Conservation (phyloP, 1,284 basidiomycete genomes). For the Cutaneotrichosporon sp. region DNA sequence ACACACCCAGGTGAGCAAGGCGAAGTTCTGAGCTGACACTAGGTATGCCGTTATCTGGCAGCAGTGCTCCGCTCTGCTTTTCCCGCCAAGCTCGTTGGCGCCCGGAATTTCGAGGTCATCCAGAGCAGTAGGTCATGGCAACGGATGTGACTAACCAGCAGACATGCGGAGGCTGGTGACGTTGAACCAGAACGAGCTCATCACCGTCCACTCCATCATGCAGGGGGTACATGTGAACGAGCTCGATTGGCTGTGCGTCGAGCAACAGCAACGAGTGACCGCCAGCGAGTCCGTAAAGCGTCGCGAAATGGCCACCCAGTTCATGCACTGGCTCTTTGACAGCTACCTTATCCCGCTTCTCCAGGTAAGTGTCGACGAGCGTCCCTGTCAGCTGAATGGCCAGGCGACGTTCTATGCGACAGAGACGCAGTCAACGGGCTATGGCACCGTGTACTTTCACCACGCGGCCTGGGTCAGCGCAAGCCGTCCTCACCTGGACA, state of each 20-base stretch:
- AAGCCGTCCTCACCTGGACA: constrained; percentile 75
- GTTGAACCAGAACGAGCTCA: constrained; percentile 74
- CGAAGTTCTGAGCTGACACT: constrained; percentile 1
- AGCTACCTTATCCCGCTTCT: constrained; percentile 78
- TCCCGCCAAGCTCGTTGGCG: constrained; percentile 75
- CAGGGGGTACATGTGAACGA: constrained; percentile 75
- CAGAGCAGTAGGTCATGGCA: constrained; percentile 60
- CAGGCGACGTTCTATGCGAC: too few species aligned
- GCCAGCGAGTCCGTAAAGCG: constrained; percentile 72
- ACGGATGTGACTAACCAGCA: constrained; percentile 43
- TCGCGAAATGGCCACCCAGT: constrained; percentile 75
- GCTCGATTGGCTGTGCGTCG: constrained; percentile 72
- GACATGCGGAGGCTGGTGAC: constrained; percentile 72
- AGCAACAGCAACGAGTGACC: constrained; percentile 49
- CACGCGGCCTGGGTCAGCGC: constrained; percentile 91
- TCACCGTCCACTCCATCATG: constrained; percentile 75
- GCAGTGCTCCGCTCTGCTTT: constrained; percentile 69
- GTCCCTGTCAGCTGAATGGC: too few species aligned
- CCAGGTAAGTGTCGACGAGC: constrained; percentile 67
- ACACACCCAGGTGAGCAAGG: constrained; percentile 55
- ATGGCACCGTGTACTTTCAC: constrained; percentile 85
- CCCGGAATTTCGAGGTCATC: constrained; percentile 66
- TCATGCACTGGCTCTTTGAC: constrained; percentile 91
- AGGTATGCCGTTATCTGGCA: constrained; percentile 72
- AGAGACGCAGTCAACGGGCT: constrained; percentile 70